Conservation (phyloP, 805 yeast genomes). For the Metschnikowia kofuensis region DNA sequence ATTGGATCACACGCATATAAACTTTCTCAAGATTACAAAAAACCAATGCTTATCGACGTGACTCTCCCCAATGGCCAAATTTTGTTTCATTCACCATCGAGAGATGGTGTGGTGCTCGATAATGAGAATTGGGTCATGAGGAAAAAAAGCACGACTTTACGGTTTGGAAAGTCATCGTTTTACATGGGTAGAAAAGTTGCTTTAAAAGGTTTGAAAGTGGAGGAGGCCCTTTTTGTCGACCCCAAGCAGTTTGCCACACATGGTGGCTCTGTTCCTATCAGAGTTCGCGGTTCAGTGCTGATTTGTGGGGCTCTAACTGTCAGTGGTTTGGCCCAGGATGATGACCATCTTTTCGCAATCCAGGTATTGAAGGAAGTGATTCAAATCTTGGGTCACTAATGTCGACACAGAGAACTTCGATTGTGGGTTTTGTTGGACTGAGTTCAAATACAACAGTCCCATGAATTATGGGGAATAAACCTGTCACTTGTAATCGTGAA, state of each 20-base stretch:
- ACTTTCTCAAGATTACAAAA: slow-evolving; percentile 26
- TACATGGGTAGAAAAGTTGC: slow-evolving; percentile 44
- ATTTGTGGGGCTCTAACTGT: slow-evolving; percentile 50
- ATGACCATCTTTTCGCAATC: slow-evolving; percentile 51
- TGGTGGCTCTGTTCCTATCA: slow-evolving; percentile 57
- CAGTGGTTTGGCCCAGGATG: slow-evolving; percentile 54
- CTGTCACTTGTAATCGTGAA: no score
- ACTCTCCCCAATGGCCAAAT: slow-evolving; percentile 44
- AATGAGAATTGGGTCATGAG: slow-evolving; percentile 54
- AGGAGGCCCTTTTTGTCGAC: slow-evolving; percentile 37
- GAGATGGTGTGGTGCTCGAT: slow-evolving; percentile 40
- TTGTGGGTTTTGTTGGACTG: no score
- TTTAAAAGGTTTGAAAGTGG: slow-evolving; percentile 27
- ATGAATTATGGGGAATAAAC: no score
- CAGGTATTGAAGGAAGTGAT: slow-evolving; percentile 23
- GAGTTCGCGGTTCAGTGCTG: slow-evolving; percentile 31
- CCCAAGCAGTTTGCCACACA: slow-evolving; percentile 47
- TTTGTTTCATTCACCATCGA: slow-evolving; percentile 43
- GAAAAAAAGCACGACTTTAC: slow-evolving; percentile 46
- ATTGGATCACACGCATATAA: slow-evolving; percentile 43
- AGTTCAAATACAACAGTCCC: no score
- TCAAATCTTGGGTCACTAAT: not conserved
- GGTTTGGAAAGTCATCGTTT: slow-evolving; percentile 49
- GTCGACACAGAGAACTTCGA: no score
- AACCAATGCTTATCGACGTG: slow-evolving; percentile 47